phyloP scores from a whole-genome alignment of 1,284 basidiomycete genomes.

The Tilletia caries region DNA sequence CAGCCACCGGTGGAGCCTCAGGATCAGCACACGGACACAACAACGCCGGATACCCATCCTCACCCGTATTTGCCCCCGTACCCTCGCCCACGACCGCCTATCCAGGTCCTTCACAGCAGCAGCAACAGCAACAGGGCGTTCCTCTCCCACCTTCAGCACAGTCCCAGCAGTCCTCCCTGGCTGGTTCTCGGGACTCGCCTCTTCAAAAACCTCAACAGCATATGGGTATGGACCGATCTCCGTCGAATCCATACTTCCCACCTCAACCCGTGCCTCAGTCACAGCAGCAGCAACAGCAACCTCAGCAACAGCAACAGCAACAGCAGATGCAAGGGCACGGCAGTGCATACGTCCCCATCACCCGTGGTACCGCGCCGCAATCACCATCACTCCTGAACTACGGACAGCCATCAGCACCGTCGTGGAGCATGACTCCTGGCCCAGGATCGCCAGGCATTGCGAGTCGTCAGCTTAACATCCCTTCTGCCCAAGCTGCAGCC shows the following conservation, averaged over 20 bases:
- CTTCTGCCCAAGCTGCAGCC: not conserved
- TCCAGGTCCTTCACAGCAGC: too few species aligned
- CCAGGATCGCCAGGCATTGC: not conserved
- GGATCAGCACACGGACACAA: not conserved
- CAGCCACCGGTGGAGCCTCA: not conserved
- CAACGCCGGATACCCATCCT: not conserved
- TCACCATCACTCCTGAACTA: too few species aligned
- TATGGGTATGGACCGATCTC: too few species aligned
- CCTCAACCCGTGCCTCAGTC: not conserved
- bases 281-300: slow-evolving; percentile 3
- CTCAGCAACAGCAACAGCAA: not conserved
- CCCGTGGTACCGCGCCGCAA: too few species aligned
- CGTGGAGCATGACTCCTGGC: too few species aligned
- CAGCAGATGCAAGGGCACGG: not conserved
- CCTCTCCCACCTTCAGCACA: too few species aligned
- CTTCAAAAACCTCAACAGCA: too few species aligned
- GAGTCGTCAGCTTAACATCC: not conserved
- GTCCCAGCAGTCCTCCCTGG: too few species aligned
- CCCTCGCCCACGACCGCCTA: not conserved
- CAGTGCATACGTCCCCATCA: too few species aligned
- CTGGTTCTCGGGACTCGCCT: too few species aligned
- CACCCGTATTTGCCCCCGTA: not conserved
- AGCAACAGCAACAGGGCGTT: too few species aligned
- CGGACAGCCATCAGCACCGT: too few species aligned
- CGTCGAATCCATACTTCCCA: not conserved